Percentiles rank a stretch among this genome's conserved stretches.
Conservation (phyloP, 2,329 filamentous ascomycete species). For the Cordyceps tenuipes region DNA sequence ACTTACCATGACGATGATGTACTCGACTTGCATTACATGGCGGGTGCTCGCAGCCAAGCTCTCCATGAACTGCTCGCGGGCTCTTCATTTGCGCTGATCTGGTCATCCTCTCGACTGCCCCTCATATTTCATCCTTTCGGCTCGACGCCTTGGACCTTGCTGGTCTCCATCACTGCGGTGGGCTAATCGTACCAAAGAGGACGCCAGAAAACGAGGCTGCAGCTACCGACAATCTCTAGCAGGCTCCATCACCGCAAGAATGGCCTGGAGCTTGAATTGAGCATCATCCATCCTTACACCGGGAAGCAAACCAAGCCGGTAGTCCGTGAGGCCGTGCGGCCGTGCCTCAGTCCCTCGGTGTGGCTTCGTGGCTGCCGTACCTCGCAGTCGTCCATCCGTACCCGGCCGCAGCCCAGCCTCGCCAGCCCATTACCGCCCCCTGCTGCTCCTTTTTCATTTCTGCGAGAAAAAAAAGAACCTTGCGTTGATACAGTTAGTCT, state of each 20-base stretch:
- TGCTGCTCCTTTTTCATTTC: not conserved
- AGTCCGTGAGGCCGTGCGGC: not conserved
- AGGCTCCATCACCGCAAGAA: not conserved
- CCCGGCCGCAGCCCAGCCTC: not conserved
- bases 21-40: not conserved
- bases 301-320: not conserved
- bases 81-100: not conserved
- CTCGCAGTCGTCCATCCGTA: not conserved
- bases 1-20: not conserved
- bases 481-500: not conserved
- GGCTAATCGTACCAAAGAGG: not conserved
- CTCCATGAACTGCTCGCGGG: not conserved
- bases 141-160: not conserved
- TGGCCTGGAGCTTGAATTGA: not conserved
- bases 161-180: not conserved
- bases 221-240: not conserved
- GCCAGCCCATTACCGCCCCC: not conserved
- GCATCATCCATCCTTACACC: not conserved
- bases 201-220: constrained; percentile 5
- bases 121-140: not conserved
- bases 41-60: not conserved
- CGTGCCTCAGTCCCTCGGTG: not conserved
- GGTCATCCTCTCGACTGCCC: not conserved
- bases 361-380: not conserved
- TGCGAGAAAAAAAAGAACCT: not conserved